A percentile compares a stretch with the other conserved stretches of the same genome.
Evolutionary conservation across 2,329 filamentous ascomycete species (phyloP).

Genomic region (Ophiocordyceps robertsii): DNA sequence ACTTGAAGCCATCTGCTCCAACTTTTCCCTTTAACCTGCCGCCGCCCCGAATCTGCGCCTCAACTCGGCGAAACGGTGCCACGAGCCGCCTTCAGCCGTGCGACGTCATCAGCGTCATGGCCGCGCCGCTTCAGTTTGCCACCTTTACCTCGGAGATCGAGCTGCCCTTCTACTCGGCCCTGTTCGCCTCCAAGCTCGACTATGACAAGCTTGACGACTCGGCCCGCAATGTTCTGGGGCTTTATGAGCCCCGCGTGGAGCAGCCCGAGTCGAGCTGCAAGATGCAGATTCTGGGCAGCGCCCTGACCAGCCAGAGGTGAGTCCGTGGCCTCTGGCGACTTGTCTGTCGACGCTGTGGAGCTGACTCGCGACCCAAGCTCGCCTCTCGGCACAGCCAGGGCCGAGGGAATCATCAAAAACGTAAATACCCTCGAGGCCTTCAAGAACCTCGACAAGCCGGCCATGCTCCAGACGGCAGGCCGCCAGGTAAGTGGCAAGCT

Average conservation of each 20-base stretch:
- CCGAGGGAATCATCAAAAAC: conserved; percentile 90
- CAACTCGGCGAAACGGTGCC: background rate
- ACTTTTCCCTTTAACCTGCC: background rate
- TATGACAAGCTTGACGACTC: conserved; percentile 96
- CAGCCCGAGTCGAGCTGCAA: conserved; percentile 64
- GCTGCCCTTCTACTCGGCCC: conserved; percentile 81
- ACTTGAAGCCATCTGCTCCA: background rate
- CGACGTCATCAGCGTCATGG: conserved; percentile 26
- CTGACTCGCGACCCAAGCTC: conserved; percentile 33
- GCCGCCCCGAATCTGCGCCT: background rate
- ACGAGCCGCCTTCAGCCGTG: background rate
- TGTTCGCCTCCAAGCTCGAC: conserved; percentile 91
- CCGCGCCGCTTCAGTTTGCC: conserved; percentile 52
- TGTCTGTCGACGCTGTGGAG: conserved; percentile 4
- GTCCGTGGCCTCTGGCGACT: conserved; percentile 17
- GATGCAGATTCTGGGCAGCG: conserved; percentile 82
- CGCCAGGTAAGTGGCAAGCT: conserved; percentile 45
- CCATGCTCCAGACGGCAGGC: conserved; percentile 65
- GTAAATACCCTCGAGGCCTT: conserved; percentile 95
- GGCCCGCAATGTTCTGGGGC: conserved; percentile 68
- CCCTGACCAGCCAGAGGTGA: conserved; percentile 72
- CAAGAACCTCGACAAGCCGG: conserved; percentile 65
- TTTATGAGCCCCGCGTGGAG: conserved; percentile 76
- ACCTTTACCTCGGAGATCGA: conserved; percentile 92
- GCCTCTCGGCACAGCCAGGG: conserved; percentile 60